phyloP scores from a whole-genome alignment of 1,284 basidiomycete genomes.

The Phlebopus sp. region DNA sequence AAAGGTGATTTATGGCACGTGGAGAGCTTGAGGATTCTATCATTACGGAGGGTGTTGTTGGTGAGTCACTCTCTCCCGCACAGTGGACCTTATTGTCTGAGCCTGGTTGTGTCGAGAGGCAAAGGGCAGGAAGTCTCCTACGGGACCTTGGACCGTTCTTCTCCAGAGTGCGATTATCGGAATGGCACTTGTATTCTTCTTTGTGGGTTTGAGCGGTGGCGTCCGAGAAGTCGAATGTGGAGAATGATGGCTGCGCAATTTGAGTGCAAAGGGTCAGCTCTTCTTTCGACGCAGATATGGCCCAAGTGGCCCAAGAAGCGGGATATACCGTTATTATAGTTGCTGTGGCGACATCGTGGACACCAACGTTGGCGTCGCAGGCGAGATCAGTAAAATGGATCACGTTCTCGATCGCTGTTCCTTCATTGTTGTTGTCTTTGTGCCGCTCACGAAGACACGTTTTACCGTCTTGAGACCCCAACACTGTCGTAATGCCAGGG shows the following conservation, averaged over 20 bases:
- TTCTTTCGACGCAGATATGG: slow-evolving; percentile 13
- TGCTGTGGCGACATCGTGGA: slow-evolving; percentile 29
- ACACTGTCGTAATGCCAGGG: slow-evolving; percentile 29
- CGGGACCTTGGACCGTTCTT: slow-evolving; percentile 12
- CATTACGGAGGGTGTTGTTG: slow-evolving; percentile 17
- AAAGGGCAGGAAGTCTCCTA: slow-evolving; percentile 21
- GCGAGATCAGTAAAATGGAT: slow-evolving; percentile 2
- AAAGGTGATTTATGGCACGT: slow-evolving; percentile 19
- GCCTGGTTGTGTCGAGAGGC: slow-evolving; percentile 13
- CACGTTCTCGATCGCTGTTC: slow-evolving; percentile 3
- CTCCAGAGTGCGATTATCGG: slow-evolving; percentile 15
- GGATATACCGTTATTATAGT: slow-evolving; percentile 34
- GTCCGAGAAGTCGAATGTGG: not conserved
- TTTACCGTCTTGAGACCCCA: slow-evolving; percentile 20
- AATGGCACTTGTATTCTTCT: slow-evolving; percentile 8
- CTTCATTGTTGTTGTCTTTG: slow-evolving; percentile 16
- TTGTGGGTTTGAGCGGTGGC: slow-evolving; percentile 8
- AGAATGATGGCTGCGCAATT: slow-evolving; percentile 2
- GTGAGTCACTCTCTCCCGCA: slow-evolving; percentile 2
- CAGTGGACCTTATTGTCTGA: slow-evolving; percentile 10
- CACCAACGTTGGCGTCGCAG: slow-evolving; percentile 14
- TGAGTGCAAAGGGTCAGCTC: slow-evolving; percentile 20
- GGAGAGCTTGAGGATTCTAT: slow-evolving; percentile 22
- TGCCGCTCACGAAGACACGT: slow-evolving; percentile 16
- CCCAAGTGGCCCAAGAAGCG: slow-evolving; percentile 16